Evolutionary conservation across 2,329 filamentous ascomycete species (phyloP), one percentile per base, ranked within the genome.

Genomic region (Cladorrhinum sp.): DNA sequence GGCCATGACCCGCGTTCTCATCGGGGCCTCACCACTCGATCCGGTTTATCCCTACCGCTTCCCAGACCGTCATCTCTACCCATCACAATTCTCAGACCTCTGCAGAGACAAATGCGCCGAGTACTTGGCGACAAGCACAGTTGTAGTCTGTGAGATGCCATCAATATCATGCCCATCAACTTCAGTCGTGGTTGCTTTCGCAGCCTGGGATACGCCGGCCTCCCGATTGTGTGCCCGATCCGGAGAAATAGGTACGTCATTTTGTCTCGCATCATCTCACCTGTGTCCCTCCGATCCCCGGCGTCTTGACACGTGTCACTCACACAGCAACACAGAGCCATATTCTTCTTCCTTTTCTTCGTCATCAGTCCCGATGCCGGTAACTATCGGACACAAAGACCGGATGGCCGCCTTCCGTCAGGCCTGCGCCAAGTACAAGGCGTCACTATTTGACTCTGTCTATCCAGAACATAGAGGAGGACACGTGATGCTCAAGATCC

Each of bases 1-100:
- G 54, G 62, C 62, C 56, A 66, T 69, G 59, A 67, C 66, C 1
- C 55, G 55, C 30, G 64, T 68, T 16, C 61, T 69, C 1, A 54
- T 67, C 60, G 62, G 59, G 1, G 67, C 65, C 26, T 67, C 66
- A 6, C 61, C 64, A 7, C 55, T 64, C 28, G 67, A 69, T 62
- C 67, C 67, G 16, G 54, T 65, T 60, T 69, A 68, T 58, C 66
- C 63, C 6, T 68, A 69, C 55, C 66, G 66, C 20, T 69, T 66
- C 46, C 67, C 66, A 9, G 61, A 64, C 55, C 57, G 63, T 18
- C 54, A 67, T 58, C 57, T 64, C 14, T 67, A 68, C 57, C 57
- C 64, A 4, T 56, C 57, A 46, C 61, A 66, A 30, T 68, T 66
- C 49, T 57, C 64, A 20, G 55, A 56, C 3, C 62, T 66, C 30